Evolutionary conservation across 805 yeast species (phyloP).

Genomic region (Candida oleophila): DNA sequence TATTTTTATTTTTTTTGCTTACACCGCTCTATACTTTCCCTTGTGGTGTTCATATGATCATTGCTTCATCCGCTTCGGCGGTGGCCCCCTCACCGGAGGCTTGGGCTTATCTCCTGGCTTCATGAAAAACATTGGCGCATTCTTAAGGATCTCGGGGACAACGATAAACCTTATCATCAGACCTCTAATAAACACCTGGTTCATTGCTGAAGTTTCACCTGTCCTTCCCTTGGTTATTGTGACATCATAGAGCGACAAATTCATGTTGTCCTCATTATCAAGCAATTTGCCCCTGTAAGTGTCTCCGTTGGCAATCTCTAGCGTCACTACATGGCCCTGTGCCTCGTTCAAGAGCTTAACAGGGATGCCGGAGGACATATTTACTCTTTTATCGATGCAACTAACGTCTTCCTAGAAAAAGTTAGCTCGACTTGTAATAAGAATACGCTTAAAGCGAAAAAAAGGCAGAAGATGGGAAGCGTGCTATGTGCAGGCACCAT

Average conservation of each 20-base stretch:
- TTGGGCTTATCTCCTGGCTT: conserved; percentile 58
- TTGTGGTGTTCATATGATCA: background rate
- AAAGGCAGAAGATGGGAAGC: too few species aligned
- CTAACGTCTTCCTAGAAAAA: too few species aligned
- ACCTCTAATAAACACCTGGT: conserved; percentile 87
- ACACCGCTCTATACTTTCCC: too few species aligned
- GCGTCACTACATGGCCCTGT: conserved; percentile 78
- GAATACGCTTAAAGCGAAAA: too few species aligned
- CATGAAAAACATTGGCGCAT: conserved; percentile 85
- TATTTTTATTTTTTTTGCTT: background rate
- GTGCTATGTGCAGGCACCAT: too few species aligned
- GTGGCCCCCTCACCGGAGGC: conserved; percentile 69
- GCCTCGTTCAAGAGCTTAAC: conserved; percentile 85
- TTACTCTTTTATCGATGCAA: too few species aligned
- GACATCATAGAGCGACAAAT: conserved; percentile 80
- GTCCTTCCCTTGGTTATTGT: conserved; percentile 67
- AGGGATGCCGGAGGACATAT: conserved; percentile 76
- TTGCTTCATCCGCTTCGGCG: conserved; percentile 28
- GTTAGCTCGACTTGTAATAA: too few species aligned
- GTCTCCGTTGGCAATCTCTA: conserved; percentile 84
- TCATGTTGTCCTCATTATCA: conserved; percentile 94
- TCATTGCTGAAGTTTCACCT: conserved; percentile 73
- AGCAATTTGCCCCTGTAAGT: conserved; percentile 83
- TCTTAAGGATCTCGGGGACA: conserved; percentile 82
- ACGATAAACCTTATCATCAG: conserved; percentile 81